A percentile compares a stretch with the other conserved stretches of the same genome.
Conservation (phyloP, 176 grass and related monocot species). For the Aegilops bicornis region DNA sequence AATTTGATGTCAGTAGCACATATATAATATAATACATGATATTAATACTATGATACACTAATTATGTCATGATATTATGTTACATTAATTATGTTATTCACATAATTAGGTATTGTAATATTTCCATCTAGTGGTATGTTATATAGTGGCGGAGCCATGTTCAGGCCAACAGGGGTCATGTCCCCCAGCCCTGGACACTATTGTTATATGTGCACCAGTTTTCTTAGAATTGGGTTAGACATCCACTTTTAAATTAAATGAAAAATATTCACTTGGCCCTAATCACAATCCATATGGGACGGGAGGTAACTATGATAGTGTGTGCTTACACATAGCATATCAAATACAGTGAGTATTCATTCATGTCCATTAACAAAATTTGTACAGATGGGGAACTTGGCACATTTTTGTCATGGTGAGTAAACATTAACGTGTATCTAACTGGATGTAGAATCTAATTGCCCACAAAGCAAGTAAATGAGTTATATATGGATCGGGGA, state of each 20-base stretch:
- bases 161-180: too few relatives aligned
- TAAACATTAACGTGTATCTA: constrained; percentile 8
- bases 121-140: not conserved
- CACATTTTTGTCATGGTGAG: not conserved
- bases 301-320: not conserved
- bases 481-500: constrained; percentile 1
- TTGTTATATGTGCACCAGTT: not conserved
- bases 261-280: not conserved
- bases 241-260: not conserved
- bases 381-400: not conserved
- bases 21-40: too few relatives aligned
- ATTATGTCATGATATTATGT: not conserved
- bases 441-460: not conserved
- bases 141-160: too few relatives aligned
- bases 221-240: not conserved
- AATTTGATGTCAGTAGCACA: too few relatives aligned
- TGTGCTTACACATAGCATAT: not conserved
- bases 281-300: not conserved
- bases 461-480: not conserved
- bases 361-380: not conserved
- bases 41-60: too few relatives aligned
- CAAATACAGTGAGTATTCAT: not conserved
- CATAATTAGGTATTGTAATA: not conserved
- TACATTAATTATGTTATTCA: not conserved
- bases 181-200: too few relatives aligned